Base-by-base conservation (phyloP, 257 asterid species). In the Ocimum tenuiflorum region DNA sequence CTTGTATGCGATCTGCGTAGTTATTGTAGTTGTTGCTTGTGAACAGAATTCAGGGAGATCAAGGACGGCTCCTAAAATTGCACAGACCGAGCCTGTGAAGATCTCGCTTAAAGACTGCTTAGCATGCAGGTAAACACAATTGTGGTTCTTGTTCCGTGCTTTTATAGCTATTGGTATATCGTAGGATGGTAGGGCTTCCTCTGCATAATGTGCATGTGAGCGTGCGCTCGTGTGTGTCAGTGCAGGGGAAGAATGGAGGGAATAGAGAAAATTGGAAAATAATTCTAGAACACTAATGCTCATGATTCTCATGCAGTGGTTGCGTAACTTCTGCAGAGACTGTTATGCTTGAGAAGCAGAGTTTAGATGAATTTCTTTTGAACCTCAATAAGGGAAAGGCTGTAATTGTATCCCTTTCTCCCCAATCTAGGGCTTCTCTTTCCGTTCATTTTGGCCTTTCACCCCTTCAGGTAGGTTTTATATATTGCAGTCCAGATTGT, bases 261-360 rank as follows among this genome's bases (percentile, higher is more conserved):
- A 33, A 49, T 38, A 19, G 60, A 14, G 0, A 35, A 14, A 50
- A 46, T 61, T 0, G 15, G n/a, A 53, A 41, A 4, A 14, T 49
- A 11, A 29, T 48, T 38, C 38, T 10, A 33, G 11, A 15, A 10
- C 24, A 50, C 79, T 74, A 36, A 75, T 47, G 39, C 31, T 70
- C 38, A 22, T 36, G 48, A 45, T 76, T 38, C 78, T 70, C 75
- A 39, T 86, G 83, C 89, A 94, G 99, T 81, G 97, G 96, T 29
- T 94, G 99, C 79, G 80, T 94, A 67, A 94, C 99, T 19, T 90
- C 99, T 3, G 99, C 99, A 41, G 99, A 94, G 84, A 88, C 99
- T 0, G 95, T 94, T 64, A 83, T 94, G 96, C 99, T 94, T 68
- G 99, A 94, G 88, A 90, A 83, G 80, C 99, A 94, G 83, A 94